Evolutionary conservation across 257 asterid genomes (phyloP), one percentile per base, ranked within the genome.

Genomic region (Fraxinus quadrangulata): DNA sequence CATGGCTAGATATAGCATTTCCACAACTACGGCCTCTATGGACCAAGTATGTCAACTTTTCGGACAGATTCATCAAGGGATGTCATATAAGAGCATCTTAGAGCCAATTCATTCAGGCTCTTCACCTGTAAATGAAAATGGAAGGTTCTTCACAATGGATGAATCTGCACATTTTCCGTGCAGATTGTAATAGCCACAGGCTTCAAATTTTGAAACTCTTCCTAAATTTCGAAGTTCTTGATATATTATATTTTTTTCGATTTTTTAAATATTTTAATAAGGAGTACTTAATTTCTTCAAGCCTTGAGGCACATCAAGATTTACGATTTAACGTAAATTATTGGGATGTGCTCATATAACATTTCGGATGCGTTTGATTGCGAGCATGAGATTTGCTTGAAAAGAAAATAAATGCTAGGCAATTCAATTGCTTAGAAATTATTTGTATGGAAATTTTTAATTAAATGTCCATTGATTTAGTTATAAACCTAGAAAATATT

Each of bases 1-100:
- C 99, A 75, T 95, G 99, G 99, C 91, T 95, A 9, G 99, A 95
- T 70, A 95, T 95, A 82, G 98, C 98, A 77, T 91, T 95, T 82
- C 97, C 97, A 76, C 85, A 95, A 51, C 89, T 95, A 54, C 88
- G 92, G 61, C 88, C 90, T 26, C 84, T 95, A 1, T 95, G 99
- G 99, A 84, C 92, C 3, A 92, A 91, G 83, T 95, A 92, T 75
- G 78, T 95, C 13, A 75, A 92, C 81, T 90, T 91, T 81, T 88
- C 96, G 2, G 94, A 95, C 77, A 90, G 86, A 86, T 89, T 91
- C 86, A 91, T 92, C 82, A 90, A 86, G 87, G 77, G 92, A 63
- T 95, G 99, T 84, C 90, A 89, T 85, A 89, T 95, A 71, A 86
- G 89, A 83, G 92, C 94, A 51, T 81, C 87, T 10, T 92, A 92